A percentile compares a stretch with the other conserved stretches of the same genome.
These are phyloP conservation scores for Arthrobotrys entomopaga DNA, from an alignment of 2,329 filamentous ascomycete genomes.

Conservation along the genomic window DNA sequence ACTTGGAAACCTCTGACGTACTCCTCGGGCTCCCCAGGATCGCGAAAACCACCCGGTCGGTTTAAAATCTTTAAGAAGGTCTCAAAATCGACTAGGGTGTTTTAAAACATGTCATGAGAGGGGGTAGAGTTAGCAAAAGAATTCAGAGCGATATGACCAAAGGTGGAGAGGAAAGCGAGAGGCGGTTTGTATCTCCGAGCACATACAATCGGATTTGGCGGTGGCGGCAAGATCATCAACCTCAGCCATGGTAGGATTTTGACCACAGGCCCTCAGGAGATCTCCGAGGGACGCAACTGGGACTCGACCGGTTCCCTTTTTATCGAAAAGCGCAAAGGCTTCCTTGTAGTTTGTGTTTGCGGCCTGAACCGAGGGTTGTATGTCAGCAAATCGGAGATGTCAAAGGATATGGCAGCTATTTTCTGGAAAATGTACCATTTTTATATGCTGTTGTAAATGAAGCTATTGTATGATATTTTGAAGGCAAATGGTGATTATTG, in stretches of 20 bases:
- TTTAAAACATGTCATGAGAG: background rate
- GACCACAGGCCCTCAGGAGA: conserved; percentile 92
- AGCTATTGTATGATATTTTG: too few relatives aligned
- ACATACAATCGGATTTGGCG: conserved; percentile 89
- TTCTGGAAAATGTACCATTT: too few relatives aligned
- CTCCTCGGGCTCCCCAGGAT: conserved; percentile 95
- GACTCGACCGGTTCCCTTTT: conserved; percentile 95
- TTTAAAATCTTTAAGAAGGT: conserved; percentile 74
- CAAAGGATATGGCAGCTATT: too few relatives aligned
- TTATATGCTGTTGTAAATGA: too few relatives aligned
- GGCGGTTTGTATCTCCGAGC: background rate
- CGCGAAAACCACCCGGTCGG: conserved; percentile 96
- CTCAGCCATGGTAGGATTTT: conserved; percentile 95
- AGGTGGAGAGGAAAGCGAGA: background rate
- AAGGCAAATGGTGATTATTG: too few relatives aligned
- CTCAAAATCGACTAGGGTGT: conserved; percentile 43
- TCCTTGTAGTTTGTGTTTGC: conserved; percentile 97
- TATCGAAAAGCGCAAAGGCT: conserved; percentile 99
- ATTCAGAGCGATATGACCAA: conserved; percentile 6
- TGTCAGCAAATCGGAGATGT: background rate
- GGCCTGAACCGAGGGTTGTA: conserved; percentile 21
- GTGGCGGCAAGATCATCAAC: conserved; percentile 82
- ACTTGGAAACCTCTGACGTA: conserved; percentile 99
- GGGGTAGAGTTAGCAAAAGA: background rate
- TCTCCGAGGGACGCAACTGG: conserved; percentile 87